phyloP scores from a whole-genome alignment of 768 basidiomycete species.

The Agrocybe praecox region DNA sequence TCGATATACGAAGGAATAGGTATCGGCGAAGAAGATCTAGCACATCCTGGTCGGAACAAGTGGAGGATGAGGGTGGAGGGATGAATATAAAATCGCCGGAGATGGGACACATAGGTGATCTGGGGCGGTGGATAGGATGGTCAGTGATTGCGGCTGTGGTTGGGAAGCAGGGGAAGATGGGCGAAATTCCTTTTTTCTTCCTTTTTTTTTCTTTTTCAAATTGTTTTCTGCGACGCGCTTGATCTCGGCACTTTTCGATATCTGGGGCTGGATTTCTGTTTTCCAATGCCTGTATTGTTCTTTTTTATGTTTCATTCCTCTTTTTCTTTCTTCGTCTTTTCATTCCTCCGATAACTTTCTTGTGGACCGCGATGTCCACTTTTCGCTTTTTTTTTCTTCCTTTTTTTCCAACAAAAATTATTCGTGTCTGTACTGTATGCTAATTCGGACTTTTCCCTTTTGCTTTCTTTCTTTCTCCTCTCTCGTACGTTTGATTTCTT shows the following conservation, averaged over 20 bases:
- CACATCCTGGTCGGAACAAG: no score
- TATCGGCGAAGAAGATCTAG: no score
- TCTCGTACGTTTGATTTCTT: not conserved
- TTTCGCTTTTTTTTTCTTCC: not conserved
- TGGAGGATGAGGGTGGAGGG: no score
- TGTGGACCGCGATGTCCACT: no score
- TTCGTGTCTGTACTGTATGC: not conserved
- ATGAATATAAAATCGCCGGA: no score
- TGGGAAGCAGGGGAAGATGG: not conserved
- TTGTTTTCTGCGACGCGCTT: not conserved
- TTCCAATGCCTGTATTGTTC: slow-evolving; percentile 1
- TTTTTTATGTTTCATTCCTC: slow-evolving; percentile 4
- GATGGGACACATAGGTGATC: not conserved
- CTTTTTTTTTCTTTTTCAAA: no score
- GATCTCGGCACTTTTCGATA: slow-evolving; percentile 3
- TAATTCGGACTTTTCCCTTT: not conserved
- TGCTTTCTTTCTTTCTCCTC: not conserved
- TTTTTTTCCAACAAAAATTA: not conserved
- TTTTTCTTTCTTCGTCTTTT: not conserved
- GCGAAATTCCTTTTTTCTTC: not conserved
- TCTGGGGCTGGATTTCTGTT: not conserved
- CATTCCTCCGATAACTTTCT: not conserved
- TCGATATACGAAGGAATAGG: no score
- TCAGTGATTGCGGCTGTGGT: no score
- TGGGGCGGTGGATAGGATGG: no score